Evolutionary conservation across 768 basidiomycete species (phyloP).

Genomic region (Naematelia aurantialba): DNA sequence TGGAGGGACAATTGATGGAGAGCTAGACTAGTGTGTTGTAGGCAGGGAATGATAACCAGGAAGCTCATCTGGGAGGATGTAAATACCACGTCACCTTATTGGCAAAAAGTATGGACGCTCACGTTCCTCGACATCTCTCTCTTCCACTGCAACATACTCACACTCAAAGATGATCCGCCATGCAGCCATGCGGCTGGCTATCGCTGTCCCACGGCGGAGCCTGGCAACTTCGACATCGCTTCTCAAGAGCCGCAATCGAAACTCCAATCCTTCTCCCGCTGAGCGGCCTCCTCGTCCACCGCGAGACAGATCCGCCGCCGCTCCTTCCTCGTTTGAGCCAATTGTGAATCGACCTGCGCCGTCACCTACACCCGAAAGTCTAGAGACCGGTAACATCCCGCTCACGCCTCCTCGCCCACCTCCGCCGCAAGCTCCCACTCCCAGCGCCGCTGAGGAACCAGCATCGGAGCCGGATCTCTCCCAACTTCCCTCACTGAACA

Average conservation of each 20-base stretch:
- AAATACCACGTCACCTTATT: neutral
- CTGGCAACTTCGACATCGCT: neutral
- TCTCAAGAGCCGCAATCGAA: neutral
- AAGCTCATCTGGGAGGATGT: no score
- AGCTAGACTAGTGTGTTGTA: no score
- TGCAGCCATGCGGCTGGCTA: neutral
- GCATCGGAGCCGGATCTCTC: slow-evolving; percentile 26
- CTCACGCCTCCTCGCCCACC: slow-evolving; percentile 6
- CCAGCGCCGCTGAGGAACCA: neutral
- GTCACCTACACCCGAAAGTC: slow-evolving; percentile 1
- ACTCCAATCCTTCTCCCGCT: slow-evolving; percentile 32
- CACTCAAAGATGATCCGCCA: neutral
- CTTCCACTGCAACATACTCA: neutral
- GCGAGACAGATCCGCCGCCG: slow-evolving; percentile 14
- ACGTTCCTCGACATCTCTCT: neutral
- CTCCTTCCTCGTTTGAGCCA: slow-evolving; percentile 26
- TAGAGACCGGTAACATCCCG: neutral
- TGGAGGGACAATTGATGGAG: no score
- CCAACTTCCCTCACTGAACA: slow-evolving; percentile 47
- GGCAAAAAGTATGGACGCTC: neutral
- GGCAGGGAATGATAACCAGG: no score
- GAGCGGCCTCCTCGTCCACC: slow-evolving; percentile 42
- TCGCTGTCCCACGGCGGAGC: neutral
- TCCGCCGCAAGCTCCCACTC: neutral
- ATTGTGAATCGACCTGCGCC: slow-evolving; percentile 15